Base-by-base conservation (phyloP, 768 basidiomycete genomes). In the Macrocybe gigantea region DNA sequence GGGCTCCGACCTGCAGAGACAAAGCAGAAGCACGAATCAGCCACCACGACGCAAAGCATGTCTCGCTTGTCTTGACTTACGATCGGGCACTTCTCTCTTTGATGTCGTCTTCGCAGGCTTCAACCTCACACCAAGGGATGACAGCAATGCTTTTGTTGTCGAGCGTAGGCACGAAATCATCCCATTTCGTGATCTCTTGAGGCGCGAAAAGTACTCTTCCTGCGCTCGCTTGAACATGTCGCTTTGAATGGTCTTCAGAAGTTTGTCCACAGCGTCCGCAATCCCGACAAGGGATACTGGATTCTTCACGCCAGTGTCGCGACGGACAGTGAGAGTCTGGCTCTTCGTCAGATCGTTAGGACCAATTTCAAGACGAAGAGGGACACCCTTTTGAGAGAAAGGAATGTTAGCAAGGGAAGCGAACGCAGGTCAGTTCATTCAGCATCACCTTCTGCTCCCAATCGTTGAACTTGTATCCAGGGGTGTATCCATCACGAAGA, bases 391-490 rank as follows among this genome's bases (percentile, higher is more conserved):
- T 22, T 22, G 22, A 22, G 22, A 22, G 4, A 32, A 22, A 44
- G 33, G 14, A n/a, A 37, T 38, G 38, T 42, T 41, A 33, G 42
- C 37, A 49, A 56, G 45, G 45, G 7, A 2, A 34, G 39, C 14
- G 36, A 35, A n/a, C 7, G 37, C 41, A 35, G 50, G 11, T 53
- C 33, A 29, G 12, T 13, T 22, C 36, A 15, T 45, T 22, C 22
- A 22, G 22, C 22, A 22, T 41, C 51, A 88, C 92, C 82, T 95
- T 91, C 69, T 97, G 87, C 72, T 99, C 96, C 93, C 95, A 97
- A 60, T 98, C 92, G 63, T 97, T 96, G 74, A 96, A 99, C 71
- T 99, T 99, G 73, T 87, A 98, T 31, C 96, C 96, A 7, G 96
- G 96, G 31, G 95, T 98, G 67, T 98, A 96, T 6, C 89, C 93